Evolutionary conservation across 2,329 filamentous ascomycete genomes (phyloP), one percentile per base, ranked within the genome.

Genomic region (Graphiopsis chlorocephala): DNA sequence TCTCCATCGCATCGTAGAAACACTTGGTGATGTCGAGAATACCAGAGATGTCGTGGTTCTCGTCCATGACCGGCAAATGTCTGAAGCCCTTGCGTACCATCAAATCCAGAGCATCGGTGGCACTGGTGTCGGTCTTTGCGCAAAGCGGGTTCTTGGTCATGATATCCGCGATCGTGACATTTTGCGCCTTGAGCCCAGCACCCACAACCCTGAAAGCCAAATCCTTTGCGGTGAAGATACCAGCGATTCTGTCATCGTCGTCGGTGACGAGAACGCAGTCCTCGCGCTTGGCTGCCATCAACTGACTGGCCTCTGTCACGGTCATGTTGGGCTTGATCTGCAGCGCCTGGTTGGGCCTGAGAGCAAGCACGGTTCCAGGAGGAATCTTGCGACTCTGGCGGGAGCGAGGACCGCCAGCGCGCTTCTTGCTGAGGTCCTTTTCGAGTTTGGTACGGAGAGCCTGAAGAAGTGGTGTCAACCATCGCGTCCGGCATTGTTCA

Each of bases 1-100:
- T 99, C 83, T 99, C 95, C 95, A 99, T 99, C 50, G 95, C 95
- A 80, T 99, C 95, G 80, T 99, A 99, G 80, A 99, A 99, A 81
- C 95, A 99, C 81, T 98, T 99, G 64, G 95, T 99, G 73, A 99
- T 99, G 79, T 99, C 95, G 63, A 99, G 83, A 70, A 99, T 93
- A 82, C 95, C 95, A 8, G 93, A 96, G 68, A 99, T 99, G 75
- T 99, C 94, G 80, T 99, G 95, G 78, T 99, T 98, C 83, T 99
- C 95, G 79, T 99, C 95, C 95, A 99, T 99, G 70, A 99, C 95
- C 3, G 95, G 95, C 75, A 99, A 80, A 82, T 99, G 95, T 72
- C 95, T 88, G 84, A 99, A 99, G 20, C 95, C 95, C 81, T 98
- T 98, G 72, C 94, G 87, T 64, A 99, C 95, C 95, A 99, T 99